These are phyloP conservation scores for Quercus aquifolioides DNA, from an alignment of 306 rosid genomes.

Conservation along the genomic window DNA sequence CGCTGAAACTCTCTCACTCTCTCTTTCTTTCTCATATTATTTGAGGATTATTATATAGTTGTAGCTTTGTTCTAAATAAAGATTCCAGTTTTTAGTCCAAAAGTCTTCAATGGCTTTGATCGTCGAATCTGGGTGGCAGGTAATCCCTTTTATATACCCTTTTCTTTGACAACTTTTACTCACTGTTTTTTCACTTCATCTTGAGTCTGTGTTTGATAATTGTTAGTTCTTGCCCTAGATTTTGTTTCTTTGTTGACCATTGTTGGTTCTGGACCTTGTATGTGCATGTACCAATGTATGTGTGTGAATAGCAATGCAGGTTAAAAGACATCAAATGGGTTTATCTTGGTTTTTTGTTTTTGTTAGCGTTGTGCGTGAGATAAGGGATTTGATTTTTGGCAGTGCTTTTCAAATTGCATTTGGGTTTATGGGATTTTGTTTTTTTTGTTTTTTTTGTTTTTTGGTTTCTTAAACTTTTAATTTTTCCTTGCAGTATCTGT, in stretches of 20 bases:
- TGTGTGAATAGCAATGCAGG: neutral
- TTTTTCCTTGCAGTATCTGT: neutral
- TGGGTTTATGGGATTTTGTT: neutral
- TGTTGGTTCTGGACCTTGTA: constrained; percentile 6
- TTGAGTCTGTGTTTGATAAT: neutral
- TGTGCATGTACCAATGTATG: neutral
- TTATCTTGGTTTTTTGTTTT: neutral
- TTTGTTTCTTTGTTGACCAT: constrained; percentile 20
- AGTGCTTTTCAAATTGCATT: neutral
- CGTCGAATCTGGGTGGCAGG: constrained; percentile 83
- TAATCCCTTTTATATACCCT: constrained; percentile 1
- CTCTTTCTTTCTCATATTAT: neutral
- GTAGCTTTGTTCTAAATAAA: neutral
- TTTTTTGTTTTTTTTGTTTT: neutral
- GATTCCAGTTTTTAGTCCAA: neutral
- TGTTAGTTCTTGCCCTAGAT: constrained; percentile 18
- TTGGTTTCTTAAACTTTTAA: neutral
- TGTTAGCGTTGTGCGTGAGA: neutral
- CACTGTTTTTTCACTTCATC: neutral
- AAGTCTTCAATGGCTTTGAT: constrained; percentile 47
- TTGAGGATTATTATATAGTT: neutral
- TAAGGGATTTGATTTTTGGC: constrained; percentile 6
- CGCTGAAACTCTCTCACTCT: neutral
- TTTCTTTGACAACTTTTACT: neutral
- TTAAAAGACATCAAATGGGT: neutral